Base-by-base conservation (phyloP, 2,329 filamentous ascomycete genomes). In the Simplicillium sp. region DNA sequence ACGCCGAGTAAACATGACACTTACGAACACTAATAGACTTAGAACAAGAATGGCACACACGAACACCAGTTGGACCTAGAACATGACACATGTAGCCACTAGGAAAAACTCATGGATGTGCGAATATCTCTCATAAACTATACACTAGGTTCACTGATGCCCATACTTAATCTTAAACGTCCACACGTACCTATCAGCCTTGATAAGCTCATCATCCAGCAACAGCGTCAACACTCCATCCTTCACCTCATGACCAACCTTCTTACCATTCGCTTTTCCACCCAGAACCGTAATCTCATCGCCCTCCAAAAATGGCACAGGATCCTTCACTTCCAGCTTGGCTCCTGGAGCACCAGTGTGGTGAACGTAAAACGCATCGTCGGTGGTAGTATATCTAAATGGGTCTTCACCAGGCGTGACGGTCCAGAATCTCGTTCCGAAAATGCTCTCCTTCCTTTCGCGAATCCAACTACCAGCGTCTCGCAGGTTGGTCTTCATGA, bases 351-450 rank as follows among this genome's bases (percentile, higher is more conserved):
- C 58, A 6, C 61, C 57, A 29, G 77, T 47, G 2, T 64, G 62
- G 12, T 67, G 46, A 31, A 75, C 59, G 46, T 75, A 77, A 44
- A 77, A 77, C 0, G 73, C 71, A 8, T 71, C 64, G 2, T 57
- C 44, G 0, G 64, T 75, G 48, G 67, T 65, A 3, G 73, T 76
- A 48, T 76, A 77, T 4, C 73, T 54, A 0, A 75, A 51, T 7
- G 65, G 54, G 1, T 55, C 57, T 0, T 64, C 63, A 37, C 70
- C 67, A 13, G 64, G 56, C 0, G 70, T 61, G 2, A 71, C 54
- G 46, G 67, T 65, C 70, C 70, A 75, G 49, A 73, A 76, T 1
- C 66, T 74, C 4, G 75, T 78, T 41, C 73, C 70, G 51, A 70
- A 78, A 15, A 80, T 65, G 2, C 72, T 72, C 50, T 78, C 73